Conservation (phyloP, 768 basidiomycete species). For the Symmetrospora coprosmae region DNA sequence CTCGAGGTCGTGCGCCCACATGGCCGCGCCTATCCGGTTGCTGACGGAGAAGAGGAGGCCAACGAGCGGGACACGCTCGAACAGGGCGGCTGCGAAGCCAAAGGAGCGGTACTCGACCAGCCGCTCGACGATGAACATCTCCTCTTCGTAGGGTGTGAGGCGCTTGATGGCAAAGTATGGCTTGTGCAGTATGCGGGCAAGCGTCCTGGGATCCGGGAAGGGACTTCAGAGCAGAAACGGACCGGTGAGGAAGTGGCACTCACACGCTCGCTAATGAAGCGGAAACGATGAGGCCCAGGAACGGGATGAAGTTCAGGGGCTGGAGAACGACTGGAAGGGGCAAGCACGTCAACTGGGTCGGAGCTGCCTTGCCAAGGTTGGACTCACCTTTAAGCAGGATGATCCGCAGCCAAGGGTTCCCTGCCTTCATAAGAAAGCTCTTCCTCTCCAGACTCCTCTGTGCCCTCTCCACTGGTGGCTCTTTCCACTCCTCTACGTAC, state of each 20-base stretch:
- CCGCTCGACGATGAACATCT: slow-evolving; percentile 32
- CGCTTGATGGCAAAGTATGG: slow-evolving; percentile 40
- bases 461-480: slow-evolving; percentile 30
- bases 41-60: slow-evolving; percentile 40
- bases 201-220: slow-evolving; percentile 36
- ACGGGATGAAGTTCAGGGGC: slow-evolving; percentile 31
- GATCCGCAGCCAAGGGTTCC: slow-evolving; percentile 24
- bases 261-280: slow-evolving; percentile 25
- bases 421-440: slow-evolving; percentile 22
- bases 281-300: slow-evolving; percentile 24
- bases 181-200: slow-evolving; percentile 36
- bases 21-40: slow-evolving; percentile 39
- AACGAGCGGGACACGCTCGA: slow-evolving; percentile 39
- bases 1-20: slow-evolving; percentile 26
- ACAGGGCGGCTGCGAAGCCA: slow-evolving; percentile 38
- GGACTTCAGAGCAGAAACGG: slow-evolving; percentile 34
- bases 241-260: slow-evolving; percentile 18
- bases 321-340: slow-evolving; percentile 28
- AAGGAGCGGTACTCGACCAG: slow-evolving; percentile 35
- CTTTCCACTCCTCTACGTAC: slow-evolving; percentile 32
- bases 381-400: slow-evolving; percentile 26
- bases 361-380: not conserved
- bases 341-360: not conserved
- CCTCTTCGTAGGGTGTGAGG: slow-evolving; percentile 35
- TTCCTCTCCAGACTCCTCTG: slow-evolving; percentile 25